Base-by-base conservation (phyloP, 1,284 basidiomycete genomes). In the Ceratobasidium theobromae region DNA sequence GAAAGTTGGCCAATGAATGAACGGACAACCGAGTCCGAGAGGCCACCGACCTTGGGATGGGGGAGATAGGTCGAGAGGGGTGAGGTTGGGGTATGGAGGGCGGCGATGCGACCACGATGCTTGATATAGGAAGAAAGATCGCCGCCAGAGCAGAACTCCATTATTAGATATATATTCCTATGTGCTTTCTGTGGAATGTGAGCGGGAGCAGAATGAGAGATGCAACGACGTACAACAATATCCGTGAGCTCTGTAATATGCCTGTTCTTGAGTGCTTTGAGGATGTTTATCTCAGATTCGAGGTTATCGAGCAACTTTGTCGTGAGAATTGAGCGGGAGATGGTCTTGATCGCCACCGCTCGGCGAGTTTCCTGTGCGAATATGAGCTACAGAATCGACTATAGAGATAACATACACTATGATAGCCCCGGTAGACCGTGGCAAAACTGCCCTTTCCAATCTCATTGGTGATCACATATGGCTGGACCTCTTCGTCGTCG, bases 101-200 rank as follows among this genome's bases (percentile, higher is more conserved):
- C 86, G 58, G 93, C 88, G 49, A 96, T 87, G 27, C 87, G 85
- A 18, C 93, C 94, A 12, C 93, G 87, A 74, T 93, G 93, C 84
- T 93, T 94, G 81, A 99, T 96, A 75, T 98, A 98, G 72, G 93
- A 86, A 0, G 93, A 93, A 48, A 99, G 85, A 76, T 99, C 97
- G 12, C 95, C 95, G 2, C 94, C 95, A 0, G 94, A 87, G 77
- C 96, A 98, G 76, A 87, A 98, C 73, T 96, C 95, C 90, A 99
- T 99, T 74, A 99, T 90, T 65, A 99, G 86, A 79, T 98, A 98
- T 75, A 99, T 98, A 76, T 96, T 88, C 66, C 86, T 84, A 72
- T 95, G 91, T 28, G 93, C 93, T 74, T 94, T 91, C 93, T 95
- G 74, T 8, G 3, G 8, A 33, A 57, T 27, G 23, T 35, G 35